Evolutionary conservation across 805 yeast species (phyloP).

Genomic region (Kodamaea kaohsiungensis): DNA sequence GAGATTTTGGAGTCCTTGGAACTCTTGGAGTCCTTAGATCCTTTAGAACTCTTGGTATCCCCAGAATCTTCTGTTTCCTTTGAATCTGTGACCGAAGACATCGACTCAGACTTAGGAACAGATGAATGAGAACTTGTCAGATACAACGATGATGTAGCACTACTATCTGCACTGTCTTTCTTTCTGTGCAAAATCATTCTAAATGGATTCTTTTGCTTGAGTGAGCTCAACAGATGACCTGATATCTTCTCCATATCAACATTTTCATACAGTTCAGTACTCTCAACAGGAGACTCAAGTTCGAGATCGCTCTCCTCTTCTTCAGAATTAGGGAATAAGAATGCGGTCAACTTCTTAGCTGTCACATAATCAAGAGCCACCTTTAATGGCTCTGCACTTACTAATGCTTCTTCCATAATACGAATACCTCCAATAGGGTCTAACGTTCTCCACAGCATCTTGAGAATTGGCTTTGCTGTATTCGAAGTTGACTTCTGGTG

Average conservation of each 20-base stretch:
- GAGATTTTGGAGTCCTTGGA: background rate
- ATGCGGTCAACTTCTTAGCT: slow-evolving; percentile 60
- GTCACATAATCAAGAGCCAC: slow-evolving; percentile 73
- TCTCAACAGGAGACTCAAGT: background rate
- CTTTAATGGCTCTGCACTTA: slow-evolving; percentile 64
- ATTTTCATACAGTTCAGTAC: background rate
- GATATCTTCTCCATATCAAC: background rate
- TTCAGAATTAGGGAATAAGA: slow-evolving; percentile 64
- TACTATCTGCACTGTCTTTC: slow-evolving; percentile 2
- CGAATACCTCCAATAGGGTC: slow-evolving; percentile 89
- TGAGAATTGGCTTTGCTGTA: slow-evolving; percentile 25
- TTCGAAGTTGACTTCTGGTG: slow-evolving; percentile 1
- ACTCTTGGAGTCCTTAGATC: background rate
- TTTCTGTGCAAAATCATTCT: slow-evolving; percentile 1
- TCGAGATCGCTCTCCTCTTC: background rate
- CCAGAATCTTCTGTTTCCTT: background rate
- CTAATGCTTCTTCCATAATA: slow-evolving; percentile 65
- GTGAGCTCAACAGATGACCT: background rate
- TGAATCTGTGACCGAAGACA: slow-evolving; percentile 1
- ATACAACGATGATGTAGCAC: background rate
- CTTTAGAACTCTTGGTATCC: background rate
- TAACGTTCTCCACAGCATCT: slow-evolving; percentile 69
- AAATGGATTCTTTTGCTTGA: slow-evolving; percentile 9
- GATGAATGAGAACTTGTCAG: slow-evolving; percentile 3
- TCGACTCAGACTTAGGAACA: slow-evolving; percentile 1